A percentile compares a stretch with the other conserved stretches of the same genome.
Evolutionary conservation across 2,329 filamentous ascomycete genomes (phyloP).

Genomic region (Pseudogymnoascus sp.): DNA sequence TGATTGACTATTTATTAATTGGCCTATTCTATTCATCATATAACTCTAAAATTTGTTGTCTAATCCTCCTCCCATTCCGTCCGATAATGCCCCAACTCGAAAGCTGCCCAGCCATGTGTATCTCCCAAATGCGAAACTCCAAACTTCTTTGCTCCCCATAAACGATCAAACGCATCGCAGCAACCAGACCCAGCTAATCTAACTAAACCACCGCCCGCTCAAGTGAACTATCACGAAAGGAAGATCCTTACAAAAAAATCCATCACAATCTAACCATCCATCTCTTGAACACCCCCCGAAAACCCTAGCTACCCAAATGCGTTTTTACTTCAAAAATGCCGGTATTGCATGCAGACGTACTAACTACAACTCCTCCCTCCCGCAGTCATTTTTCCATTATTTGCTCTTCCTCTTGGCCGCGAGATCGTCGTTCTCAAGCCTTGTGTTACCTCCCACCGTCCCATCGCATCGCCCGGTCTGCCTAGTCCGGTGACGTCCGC

Average conservation of each 20-base stretch:
- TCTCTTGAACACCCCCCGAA: background rate
- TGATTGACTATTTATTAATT: conserved; percentile 4
- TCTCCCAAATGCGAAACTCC: background rate
- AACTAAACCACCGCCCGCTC: background rate
- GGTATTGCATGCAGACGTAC: conserved; percentile 1
- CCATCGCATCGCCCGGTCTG: background rate
- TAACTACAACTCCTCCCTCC: background rate
- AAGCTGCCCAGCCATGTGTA: background rate
- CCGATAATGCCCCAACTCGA: background rate
- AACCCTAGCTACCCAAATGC: background rate
- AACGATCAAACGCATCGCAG: background rate
- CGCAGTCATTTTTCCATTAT: background rate
- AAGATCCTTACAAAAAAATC: background rate
- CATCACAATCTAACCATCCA: conserved; percentile 3
- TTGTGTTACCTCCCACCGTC: background rate
- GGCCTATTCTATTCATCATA: conserved; percentile 6
- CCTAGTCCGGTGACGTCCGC: background rate
- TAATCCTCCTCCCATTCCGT: conserved; percentile 6
- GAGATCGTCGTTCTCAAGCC: background rate
- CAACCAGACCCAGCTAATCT: background rate
- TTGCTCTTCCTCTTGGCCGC: background rate
- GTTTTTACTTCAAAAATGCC: background rate
- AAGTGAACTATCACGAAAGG: background rate
- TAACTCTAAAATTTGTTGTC: background rate
- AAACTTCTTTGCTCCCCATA: background rate